phyloP scores from a whole-genome alignment of 2,329 filamentous ascomycete species.

The Aspergillus costaricaensis region DNA sequence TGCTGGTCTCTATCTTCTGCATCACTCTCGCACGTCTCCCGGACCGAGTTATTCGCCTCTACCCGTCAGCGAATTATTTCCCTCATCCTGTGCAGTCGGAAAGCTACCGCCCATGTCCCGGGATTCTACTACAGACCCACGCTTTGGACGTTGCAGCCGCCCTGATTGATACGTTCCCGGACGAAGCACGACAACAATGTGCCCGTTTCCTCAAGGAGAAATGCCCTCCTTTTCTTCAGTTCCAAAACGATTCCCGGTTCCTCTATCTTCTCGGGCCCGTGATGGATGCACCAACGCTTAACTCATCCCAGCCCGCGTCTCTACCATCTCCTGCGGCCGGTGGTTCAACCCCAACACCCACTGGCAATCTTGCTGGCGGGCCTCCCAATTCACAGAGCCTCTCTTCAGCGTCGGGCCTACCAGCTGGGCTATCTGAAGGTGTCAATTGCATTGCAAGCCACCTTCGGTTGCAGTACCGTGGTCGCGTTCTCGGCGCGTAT shows the following conservation, averaged over 20 bases:
- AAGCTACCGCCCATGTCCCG: constrained; percentile 31
- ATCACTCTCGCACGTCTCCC: constrained; percentile 43
- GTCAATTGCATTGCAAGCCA: constrained; percentile 31
- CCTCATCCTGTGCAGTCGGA: constrained; percentile 26
- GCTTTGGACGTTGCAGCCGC: constrained; percentile 49
- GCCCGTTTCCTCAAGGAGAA: constrained; percentile 46
- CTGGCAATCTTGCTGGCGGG: constrained; percentile 23
- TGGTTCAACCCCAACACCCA: constrained; percentile 33
- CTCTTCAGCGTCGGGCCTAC: constrained; percentile 10
- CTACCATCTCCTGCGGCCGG: constrained; percentile 35
- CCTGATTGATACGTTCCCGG: constrained; percentile 47
- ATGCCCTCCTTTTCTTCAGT: constrained; percentile 40
- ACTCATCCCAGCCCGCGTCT: constrained; percentile 28
- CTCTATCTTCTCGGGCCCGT: constrained; percentile 46
- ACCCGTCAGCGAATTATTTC: constrained; percentile 34
- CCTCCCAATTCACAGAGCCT: constrained; percentile 21
- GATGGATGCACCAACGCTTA: constrained; percentile 24
- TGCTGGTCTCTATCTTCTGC: constrained; percentile 43
- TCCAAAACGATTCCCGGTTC: constrained; percentile 43
- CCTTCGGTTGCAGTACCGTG: constrained; percentile 42
- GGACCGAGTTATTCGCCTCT: constrained; percentile 32
- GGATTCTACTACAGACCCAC: constrained; percentile 41
- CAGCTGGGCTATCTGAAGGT: constrained; percentile 27
- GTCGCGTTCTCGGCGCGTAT: constrained; percentile 38
- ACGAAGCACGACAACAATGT: constrained; percentile 47